Evolutionary conservation across 2,329 filamentous ascomycete genomes (phyloP).

Genomic region (Endoconidiophora laricicola): DNA sequence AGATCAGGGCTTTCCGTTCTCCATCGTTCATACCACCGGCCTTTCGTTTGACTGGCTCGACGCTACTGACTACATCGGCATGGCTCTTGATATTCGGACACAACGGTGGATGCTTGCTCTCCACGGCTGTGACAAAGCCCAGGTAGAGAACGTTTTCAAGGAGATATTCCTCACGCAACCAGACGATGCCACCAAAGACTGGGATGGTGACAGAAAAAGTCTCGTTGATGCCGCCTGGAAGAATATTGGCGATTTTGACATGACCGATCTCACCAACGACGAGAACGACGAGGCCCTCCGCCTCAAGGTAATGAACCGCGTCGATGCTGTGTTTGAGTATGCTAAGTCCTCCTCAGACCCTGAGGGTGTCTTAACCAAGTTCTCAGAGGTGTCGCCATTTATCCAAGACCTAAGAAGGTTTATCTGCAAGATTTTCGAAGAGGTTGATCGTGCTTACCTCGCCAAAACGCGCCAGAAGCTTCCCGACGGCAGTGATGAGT

Average conservation of each 20-base stretch:
- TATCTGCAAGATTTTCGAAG: constrained; percentile 12
- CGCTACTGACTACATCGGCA: constrained; percentile 14
- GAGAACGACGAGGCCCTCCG: constrained; percentile 7
- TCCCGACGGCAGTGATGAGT: constrained; percentile 8
- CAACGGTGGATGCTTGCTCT: constrained; percentile 19
- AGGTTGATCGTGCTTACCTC: constrained; percentile 11
- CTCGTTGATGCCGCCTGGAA: constrained; percentile 8
- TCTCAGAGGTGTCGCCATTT: constrained; percentile 10
- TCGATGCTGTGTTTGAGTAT: constrained; percentile 9
- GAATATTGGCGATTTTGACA: constrained; percentile 10
- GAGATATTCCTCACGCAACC: constrained; percentile 19
- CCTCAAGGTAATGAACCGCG: constrained; percentile 3
- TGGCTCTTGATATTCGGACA: constrained; percentile 24
- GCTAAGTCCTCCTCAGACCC: constrained; percentile 8
- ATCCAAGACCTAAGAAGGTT: constrained; percentile 12
- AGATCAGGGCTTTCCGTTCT: constrained; percentile 19
- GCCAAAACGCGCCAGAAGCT: constrained; percentile 13
- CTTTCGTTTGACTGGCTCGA: constrained; percentile 13
- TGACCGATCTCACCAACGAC: constrained; percentile 9
- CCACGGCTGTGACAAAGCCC: constrained; percentile 12
- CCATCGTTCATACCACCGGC: constrained; percentile 16
- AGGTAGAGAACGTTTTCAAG: constrained; percentile 16
- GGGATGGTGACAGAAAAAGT: constrained; percentile 15
- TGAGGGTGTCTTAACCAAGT: constrained; percentile 5
- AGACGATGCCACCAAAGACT: constrained; percentile 16